Conservation (phyloP, 768 basidiomycete genomes). For the Tulasnella sp. region DNA sequence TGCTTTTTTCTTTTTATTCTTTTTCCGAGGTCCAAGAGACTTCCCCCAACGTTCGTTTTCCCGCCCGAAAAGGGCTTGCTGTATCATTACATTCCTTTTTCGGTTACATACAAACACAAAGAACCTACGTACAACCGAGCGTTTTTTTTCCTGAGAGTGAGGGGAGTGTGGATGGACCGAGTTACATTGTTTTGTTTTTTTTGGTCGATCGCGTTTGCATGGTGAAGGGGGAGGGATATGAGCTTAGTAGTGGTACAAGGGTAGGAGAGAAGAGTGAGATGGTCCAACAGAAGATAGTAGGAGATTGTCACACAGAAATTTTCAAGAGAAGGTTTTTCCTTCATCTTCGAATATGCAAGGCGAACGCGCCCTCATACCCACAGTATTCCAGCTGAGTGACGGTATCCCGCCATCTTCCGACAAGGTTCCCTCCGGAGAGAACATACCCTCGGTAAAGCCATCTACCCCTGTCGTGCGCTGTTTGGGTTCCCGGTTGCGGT, state of each 20-base stretch:
- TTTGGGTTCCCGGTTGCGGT: not conserved
- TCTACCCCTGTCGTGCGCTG: slow-evolving; percentile 44
- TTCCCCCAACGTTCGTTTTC: not conserved
- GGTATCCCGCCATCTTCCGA: slow-evolving; percentile 84
- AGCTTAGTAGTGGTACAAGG: not conserved
- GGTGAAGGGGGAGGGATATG: not conserved
- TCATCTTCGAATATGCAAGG: slow-evolving; percentile 8
- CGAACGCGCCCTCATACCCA: slow-evolving; percentile 82
- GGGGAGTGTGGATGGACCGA: not conserved
- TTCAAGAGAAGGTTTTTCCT: not conserved
- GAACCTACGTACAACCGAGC: not conserved
- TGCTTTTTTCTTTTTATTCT: not conserved
- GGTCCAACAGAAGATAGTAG: not conserved
- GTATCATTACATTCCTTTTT: not conserved
- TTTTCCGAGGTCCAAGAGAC: not conserved
- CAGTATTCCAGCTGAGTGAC: slow-evolving; percentile 50
- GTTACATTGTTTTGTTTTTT: not conserved
- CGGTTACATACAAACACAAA: not conserved
- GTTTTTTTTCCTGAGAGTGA: not conserved
- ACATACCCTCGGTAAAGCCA: slow-evolving; percentile 86
- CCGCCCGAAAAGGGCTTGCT: not conserved
- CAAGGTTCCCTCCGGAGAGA: slow-evolving; percentile 57
- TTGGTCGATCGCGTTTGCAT: not conserved
- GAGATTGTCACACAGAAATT: not conserved
- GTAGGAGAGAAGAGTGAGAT: not conserved